Evolutionary conservation across 2,329 filamentous ascomycete genomes (phyloP), one percentile per base, ranked within the genome.

Genomic region (Trichoderma sp.): DNA sequence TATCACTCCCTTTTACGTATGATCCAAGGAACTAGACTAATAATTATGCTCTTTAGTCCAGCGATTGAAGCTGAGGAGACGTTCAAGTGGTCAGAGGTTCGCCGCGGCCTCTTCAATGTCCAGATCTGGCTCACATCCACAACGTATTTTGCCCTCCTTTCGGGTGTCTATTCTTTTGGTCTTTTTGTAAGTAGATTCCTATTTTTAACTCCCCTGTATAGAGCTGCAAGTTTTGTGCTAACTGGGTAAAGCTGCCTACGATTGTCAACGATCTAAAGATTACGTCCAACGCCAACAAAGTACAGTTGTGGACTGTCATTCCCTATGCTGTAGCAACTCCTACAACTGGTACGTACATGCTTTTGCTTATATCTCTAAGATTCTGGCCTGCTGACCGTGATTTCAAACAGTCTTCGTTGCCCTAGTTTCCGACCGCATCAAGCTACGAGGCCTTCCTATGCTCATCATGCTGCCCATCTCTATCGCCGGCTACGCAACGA

Each of bases 401-500:
- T 21, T 18, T 1, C 26, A 4, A 14, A 26, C 61, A 81, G 87
- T 90, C 15, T 73, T 84, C 39, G 82, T 88, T 3, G 87, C 90
- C 26, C 81, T 90, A 51, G 30, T 90, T 8, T 91, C 90, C 0
- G 90, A 92, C 76, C 85, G 84, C n/a, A 81, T 90, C 70, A 85
- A 85, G 34, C 81, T 90, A 2, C 85, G 89, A 56, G 90, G 90
- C 1, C 80, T 86, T 1, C 80, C 92, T 51, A 91, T 92, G 87
- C 85, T 92, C 3, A 85, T 83, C 78, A 88, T 88, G 0, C 82
- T 92, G 0, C 89, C 89, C 9, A 82, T 92, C 62, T 88, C 90
- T 28, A 91, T 92, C 69, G 82, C 86, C 21, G 90, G 90, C 18
- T 92, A 92, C 74, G 90, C 86, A 0, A 87, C 87, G 8, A 91